Evolutionary conservation across 2,329 filamentous ascomycete species (phyloP).

Genomic region (Xylariaceae sp.): DNA sequence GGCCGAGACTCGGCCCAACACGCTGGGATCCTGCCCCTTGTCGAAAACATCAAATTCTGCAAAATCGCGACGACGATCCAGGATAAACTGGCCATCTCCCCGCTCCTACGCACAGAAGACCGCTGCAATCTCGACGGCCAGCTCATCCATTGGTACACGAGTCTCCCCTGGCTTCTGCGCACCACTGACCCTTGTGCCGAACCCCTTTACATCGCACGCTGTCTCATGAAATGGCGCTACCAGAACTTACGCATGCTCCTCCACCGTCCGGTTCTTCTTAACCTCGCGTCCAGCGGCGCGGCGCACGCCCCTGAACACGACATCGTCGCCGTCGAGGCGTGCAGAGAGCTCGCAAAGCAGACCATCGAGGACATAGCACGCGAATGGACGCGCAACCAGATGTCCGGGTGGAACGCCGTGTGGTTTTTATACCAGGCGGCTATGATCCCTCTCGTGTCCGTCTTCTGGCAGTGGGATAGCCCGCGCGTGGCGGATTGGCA

Average conservation of each 20-base stretch:
- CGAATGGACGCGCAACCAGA: conserved; percentile 67
- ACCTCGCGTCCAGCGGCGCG: conserved; percentile 52
- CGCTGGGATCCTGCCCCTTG: conserved; percentile 62
- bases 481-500: conserved; percentile 48
- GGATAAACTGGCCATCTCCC: conserved; percentile 65
- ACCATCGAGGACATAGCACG: conserved; percentile 67
- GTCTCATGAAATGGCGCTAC: conserved; percentile 78
- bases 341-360: conserved; percentile 62
- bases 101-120: conserved; percentile 61
- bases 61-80: conserved; percentile 74
- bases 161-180: conserved; percentile 60
- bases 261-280: conserved; percentile 66
- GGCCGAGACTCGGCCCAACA: conserved; percentile 51
- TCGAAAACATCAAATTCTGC: conserved; percentile 74
- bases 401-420: conserved; percentile 74
- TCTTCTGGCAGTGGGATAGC: conserved; percentile 62
- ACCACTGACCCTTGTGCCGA: conserved; percentile 64
- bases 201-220: conserved; percentile 62
- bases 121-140: conserved; percentile 62
- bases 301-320: conserved; percentile 55
- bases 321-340: conserved; percentile 61
- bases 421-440: conserved; percentile 78
- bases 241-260: conserved; percentile 73
- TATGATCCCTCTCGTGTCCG: conserved; percentile 70
- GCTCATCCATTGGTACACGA: conserved; percentile 66